These are phyloP conservation scores for Cytospora leucostoma DNA, from an alignment of 2,329 filamentous ascomycete species.

Conservation along the genomic window DNA sequence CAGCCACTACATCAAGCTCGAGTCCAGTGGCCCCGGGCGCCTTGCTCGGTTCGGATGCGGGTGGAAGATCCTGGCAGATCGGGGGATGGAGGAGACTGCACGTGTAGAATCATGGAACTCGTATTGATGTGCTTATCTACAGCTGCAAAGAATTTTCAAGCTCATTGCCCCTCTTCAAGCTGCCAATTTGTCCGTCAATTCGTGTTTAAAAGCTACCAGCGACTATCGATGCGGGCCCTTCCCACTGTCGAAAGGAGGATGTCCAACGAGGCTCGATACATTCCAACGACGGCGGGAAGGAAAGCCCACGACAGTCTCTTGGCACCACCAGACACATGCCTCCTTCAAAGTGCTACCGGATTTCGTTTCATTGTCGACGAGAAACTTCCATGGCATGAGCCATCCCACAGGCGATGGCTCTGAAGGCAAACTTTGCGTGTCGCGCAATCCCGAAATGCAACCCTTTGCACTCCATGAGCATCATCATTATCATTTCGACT, in stretches of 20 bases:
- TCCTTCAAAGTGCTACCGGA: neutral
- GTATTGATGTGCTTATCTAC: neutral
- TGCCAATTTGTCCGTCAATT: neutral
- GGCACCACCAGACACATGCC: neutral
- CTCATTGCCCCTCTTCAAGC: neutral
- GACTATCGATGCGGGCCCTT: neutral
- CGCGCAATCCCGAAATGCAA: neutral
- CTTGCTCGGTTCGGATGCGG: too few relatives aligned
- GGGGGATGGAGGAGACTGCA: neutral
- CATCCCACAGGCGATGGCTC: neutral
- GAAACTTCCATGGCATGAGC: neutral
- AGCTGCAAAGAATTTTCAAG: neutral
- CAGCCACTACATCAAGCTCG: too few relatives aligned
- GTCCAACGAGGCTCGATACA: neutral
- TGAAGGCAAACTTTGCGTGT: neutral
- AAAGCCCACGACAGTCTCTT: neutral
- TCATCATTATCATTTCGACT: neutral
- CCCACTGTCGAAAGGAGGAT: neutral
- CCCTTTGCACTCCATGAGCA: neutral
- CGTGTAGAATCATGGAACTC: neutral
- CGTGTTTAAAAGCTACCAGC: neutral
- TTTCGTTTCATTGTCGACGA: neutral
- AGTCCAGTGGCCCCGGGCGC: too few relatives aligned
- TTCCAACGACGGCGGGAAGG: neutral
- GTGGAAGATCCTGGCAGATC: neutral